These are phyloP conservation scores for Hemisphaericaspora subhashii DNA, from an alignment of 1,139 yeast genomes.

Conservation along the genomic window DNA sequence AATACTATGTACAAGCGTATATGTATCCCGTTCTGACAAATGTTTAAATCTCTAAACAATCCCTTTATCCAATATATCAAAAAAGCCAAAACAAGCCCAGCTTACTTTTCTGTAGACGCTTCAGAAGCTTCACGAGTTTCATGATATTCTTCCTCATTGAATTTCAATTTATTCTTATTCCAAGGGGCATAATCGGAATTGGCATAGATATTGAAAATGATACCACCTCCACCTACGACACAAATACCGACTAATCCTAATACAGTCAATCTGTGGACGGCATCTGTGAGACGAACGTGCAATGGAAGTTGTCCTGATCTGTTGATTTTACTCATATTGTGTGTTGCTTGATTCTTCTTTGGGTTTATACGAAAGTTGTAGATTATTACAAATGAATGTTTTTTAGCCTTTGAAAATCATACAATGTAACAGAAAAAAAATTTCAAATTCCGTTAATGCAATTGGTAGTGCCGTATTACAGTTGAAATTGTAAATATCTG, in stretches of 20 bases:
- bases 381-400: too few relatives aligned
- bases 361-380: too few relatives aligned
- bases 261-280: slow-evolving; percentile 80
- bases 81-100: slow-evolving; percentile 3
- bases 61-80: too few relatives aligned
- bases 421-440: not conserved
- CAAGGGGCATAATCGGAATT: slow-evolving; percentile 49
- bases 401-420: too few relatives aligned
- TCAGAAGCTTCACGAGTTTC: slow-evolving; percentile 21
- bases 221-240: slow-evolving; percentile 54
- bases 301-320: slow-evolving; percentile 42
- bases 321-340: slow-evolving; percentile 3
- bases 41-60: too few relatives aligned
- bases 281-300: slow-evolving; percentile 65
- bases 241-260: slow-evolving; percentile 68
- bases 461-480: not conserved
- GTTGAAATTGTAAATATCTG: not conserved
- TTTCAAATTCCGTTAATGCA: not conserved
- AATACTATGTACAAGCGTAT: slow-evolving; percentile 1
- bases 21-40: too few relatives aligned
- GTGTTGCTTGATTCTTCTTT: too few relatives aligned
- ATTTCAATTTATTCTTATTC: slow-evolving; percentile 44
- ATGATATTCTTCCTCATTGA: slow-evolving; percentile 34
- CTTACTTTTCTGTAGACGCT: slow-evolving; percentile 11
- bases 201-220: slow-evolving; percentile 60